Percentiles rank a stretch among this genome's conserved stretches.
Conservation (phyloP, 108 stramenopile genomes). For the Conticribra guillardii region DNA sequence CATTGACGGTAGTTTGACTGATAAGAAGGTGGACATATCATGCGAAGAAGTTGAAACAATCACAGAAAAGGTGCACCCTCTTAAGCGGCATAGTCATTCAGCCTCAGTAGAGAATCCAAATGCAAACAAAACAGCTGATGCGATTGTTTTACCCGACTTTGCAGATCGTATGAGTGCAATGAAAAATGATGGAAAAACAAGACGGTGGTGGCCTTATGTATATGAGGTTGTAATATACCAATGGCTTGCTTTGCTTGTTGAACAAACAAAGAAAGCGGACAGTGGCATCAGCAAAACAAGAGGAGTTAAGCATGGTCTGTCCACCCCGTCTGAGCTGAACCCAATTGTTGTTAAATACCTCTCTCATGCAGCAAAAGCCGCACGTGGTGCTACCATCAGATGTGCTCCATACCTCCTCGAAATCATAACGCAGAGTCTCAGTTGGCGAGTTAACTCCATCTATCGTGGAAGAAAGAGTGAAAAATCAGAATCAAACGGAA, state of each 20-base stretch:
- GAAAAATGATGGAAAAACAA: slow-evolving; percentile 35
- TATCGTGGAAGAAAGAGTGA: slow-evolving; percentile 36
- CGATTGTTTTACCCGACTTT: slow-evolving; percentile 60
- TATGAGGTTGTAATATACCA: slow-evolving; percentile 91
- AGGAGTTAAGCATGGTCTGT: not conserved
- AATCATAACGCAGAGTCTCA: slow-evolving; percentile 85
- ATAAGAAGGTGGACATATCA: not conserved
- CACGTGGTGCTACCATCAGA: slow-evolving; percentile 72
- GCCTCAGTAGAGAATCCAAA: not conserved
- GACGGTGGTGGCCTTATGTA: slow-evolving; percentile 86
- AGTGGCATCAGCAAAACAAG: slow-evolving; percentile 18
- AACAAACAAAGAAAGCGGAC: slow-evolving; percentile 62
- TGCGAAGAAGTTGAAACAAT: not conserved
- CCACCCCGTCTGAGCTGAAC: slow-evolving; percentile 26
- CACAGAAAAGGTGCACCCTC: slow-evolving; percentile 28
- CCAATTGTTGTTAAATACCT: slow-evolving; percentile 54
- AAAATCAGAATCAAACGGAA: slow-evolving; percentile 12
- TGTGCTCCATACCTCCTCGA: slow-evolving; percentile 90
- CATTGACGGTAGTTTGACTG: not conserved
- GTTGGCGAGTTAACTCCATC: slow-evolving; percentile 65
- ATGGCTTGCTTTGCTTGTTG: slow-evolving; percentile 78
- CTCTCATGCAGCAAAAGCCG: slow-evolving; percentile 67
- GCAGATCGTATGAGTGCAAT: slow-evolving; percentile 72
- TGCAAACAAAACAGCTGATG: not conserved
- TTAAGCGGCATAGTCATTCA: slow-evolving; percentile 21